Evolutionary conservation across 371 early-diverging fungal species (phyloP).

Genomic region (Dinochytrium kinnereticum): DNA sequence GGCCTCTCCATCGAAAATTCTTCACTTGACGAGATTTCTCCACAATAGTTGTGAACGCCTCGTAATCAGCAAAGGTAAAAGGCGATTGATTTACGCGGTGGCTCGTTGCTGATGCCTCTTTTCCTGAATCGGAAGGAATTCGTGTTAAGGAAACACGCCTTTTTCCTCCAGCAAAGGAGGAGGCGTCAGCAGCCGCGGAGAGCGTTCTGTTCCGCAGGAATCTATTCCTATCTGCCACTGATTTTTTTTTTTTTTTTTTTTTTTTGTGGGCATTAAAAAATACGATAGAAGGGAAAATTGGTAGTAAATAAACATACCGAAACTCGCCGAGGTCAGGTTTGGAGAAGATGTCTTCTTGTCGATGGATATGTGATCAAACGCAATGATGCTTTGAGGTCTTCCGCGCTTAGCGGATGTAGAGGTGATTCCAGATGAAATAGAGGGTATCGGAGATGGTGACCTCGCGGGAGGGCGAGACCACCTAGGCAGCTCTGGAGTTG

Average conservation of each 20-base stretch:
- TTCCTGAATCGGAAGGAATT: background rate
- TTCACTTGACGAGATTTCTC: slow-evolving; percentile 48
- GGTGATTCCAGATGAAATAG: background rate
- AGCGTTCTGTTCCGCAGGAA: slow-evolving; percentile 11
- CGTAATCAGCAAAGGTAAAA: slow-evolving; percentile 35
- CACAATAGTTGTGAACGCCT: slow-evolving; percentile 33
- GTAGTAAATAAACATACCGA: background rate
- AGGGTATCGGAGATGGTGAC: slow-evolving; percentile 2
- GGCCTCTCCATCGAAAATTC: slow-evolving; percentile 42
- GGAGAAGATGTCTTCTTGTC: slow-evolving; percentile 12
- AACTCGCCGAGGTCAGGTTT: background rate
- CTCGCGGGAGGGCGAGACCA: slow-evolving; percentile 33
- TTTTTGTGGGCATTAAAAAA: too few relatives aligned
- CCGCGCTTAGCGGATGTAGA: background rate
- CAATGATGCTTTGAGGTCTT: background rate
- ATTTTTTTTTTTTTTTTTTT: too few relatives aligned
- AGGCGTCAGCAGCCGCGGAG: slow-evolving; percentile 4
- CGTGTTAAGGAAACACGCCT: background rate
- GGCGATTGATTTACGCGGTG: slow-evolving; percentile 12
- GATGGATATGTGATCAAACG: background rate
- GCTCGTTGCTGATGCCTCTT: background rate
- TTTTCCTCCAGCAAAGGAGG: background rate
- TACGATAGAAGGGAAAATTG: too few relatives aligned
- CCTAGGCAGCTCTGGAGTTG: slow-evolving; percentile 46
- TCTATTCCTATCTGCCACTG: background rate